Base-by-base conservation (phyloP, 2,329 filamentous ascomycete species). In the Hortaea werneckii region DNA sequence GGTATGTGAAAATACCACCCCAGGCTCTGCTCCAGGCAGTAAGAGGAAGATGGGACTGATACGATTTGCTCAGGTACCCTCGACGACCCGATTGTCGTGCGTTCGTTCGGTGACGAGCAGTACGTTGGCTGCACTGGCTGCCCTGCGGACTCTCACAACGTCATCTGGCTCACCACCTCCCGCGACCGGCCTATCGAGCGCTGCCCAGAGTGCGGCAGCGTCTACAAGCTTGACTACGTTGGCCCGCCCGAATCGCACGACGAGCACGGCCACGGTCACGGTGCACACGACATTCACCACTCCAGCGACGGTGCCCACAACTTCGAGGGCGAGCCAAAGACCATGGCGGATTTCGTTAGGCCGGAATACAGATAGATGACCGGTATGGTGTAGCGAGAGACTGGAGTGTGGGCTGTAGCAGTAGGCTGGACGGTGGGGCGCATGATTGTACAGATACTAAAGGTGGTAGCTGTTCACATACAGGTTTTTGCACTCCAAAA, bases 151-250 rank as follows among this genome's bases (percentile, higher is more conserved):
- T 94, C 88, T 38, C 92, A 98, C 78, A 70, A 77, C 61, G 86
- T 90, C 52, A 79, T 82, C 71, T 98, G 92, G 92, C 79, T 95
- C 61, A 87, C 85, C 55, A 79, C 94, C 64, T 84, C 85, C 66
- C 86, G 86, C 65, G 82, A 92, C 49, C 88, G 92, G 67, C 92
- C 92, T 48, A 71, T 95, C 59, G 87, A 94, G 76, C 87, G 92
- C 69, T 98, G 92, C 82, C 82, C 82, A 64, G 92, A 98, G 77
- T 98, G 92, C 73, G 92, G 92, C 58, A 87, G 82, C 68, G 87
- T 92, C 58, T 89, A 94, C 77, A 94, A 95, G 83, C 92, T 96
- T 86, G 84, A 95, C 67, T 98, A 95, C 71, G 73, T 95, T 56
- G 92, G 92, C 51, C 82, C 88, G 43, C 68, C 82, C 65, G 85